These are phyloP conservation scores for Penicillium sp. DNA, from an alignment of 2,329 filamentous ascomycete species.

Conservation along the genomic window DNA sequence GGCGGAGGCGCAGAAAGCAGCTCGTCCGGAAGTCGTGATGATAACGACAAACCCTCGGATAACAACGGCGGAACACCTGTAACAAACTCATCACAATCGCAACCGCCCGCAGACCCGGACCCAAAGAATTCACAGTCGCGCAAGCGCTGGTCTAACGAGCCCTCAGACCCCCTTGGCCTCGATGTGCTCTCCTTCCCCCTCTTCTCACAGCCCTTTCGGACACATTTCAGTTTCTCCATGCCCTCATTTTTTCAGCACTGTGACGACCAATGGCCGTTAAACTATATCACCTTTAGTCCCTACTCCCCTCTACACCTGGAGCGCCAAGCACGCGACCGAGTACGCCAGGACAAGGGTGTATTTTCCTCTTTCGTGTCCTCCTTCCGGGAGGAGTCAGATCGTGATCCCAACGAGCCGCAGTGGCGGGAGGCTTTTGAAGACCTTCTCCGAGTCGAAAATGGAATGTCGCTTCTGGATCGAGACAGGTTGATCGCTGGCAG, in stretches of 20 bases:
- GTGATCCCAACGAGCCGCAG: slow-evolving; percentile 42
- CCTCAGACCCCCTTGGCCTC: slow-evolving; percentile 36
- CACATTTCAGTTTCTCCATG: slow-evolving; percentile 23
- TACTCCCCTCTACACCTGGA: slow-evolving; percentile 62
- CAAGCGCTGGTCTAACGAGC: slow-evolving; percentile 15
- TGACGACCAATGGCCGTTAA: slow-evolving; percentile 43
- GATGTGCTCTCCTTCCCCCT: slow-evolving; percentile 34
- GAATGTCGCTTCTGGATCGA: slow-evolving; percentile 46
- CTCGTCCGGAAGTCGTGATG: slow-evolving; percentile 11
- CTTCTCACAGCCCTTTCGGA: background rate
- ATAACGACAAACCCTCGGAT: slow-evolving; percentile 6
- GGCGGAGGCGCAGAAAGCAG: slow-evolving; percentile 11
- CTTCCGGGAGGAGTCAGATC: slow-evolving; percentile 36
- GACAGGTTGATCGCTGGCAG: slow-evolving; percentile 29
- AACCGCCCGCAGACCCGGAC: slow-evolving; percentile 27
- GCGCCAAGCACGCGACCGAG: slow-evolving; percentile 42
- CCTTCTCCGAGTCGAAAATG: slow-evolving; percentile 55
- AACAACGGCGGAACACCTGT: background rate
- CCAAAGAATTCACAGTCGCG: slow-evolving; percentile 30
- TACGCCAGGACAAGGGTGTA: slow-evolving; percentile 33
- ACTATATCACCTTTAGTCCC: slow-evolving; percentile 51
- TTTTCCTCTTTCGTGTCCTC: slow-evolving; percentile 43
- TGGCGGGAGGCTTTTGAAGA: slow-evolving; percentile 66
- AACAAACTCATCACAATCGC: slow-evolving; percentile 10
- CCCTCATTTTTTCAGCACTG: slow-evolving; percentile 38